These are phyloP conservation scores for Podosphaera xanthii DNA, from an alignment of 2,329 filamentous ascomycete species.

Conservation along the genomic window DNA sequence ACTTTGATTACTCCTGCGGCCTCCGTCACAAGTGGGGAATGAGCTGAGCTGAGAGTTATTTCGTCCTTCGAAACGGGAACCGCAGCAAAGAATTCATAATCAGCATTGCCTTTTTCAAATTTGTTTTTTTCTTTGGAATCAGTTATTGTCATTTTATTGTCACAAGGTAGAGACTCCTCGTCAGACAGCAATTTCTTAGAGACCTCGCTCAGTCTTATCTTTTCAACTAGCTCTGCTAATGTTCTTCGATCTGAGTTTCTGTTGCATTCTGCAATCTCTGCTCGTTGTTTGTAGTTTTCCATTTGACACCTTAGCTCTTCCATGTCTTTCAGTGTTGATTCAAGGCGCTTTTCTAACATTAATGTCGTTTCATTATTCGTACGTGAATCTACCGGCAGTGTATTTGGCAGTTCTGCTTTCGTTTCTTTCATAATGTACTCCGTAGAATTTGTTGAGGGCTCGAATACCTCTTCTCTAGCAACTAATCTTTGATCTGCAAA, in stretches of 20 bases:
- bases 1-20: slow-evolving; percentile 12
- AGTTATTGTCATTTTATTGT: not conserved
- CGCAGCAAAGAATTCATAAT: not conserved
- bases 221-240: slow-evolving; percentile 69
- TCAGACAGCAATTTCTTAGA: slow-evolving; percentile 15
- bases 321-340: slow-evolving; percentile 14
- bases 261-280: slow-evolving; percentile 62
- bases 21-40: slow-evolving; percentile 4
- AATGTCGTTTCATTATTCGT: slow-evolving; percentile 54
- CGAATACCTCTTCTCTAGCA: slow-evolving; percentile 23
- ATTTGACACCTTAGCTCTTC: slow-evolving; percentile 12
- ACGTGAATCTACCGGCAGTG: slow-evolving; percentile 43
- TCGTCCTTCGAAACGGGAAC: not conserved
- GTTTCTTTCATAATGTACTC: slow-evolving; percentile 11
- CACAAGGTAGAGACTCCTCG: slow-evolving; percentile 7
- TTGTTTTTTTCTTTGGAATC: too few relatives aligned
- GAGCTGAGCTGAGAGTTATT: not conserved
- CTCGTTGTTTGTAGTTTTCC: slow-evolving; percentile 51
- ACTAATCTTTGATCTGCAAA: slow-evolving; percentile 19
- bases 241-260: slow-evolving; percentile 48
- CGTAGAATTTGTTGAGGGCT: slow-evolving; percentile 18
- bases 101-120: not conserved
- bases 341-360: slow-evolving; percentile 11
- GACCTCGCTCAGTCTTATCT: slow-evolving; percentile 49
- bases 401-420: not conserved